A percentile compares a stretch with the other conserved stretches of the same genome.
Evolutionary conservation across 306 rosid species (phyloP).

Genomic region (peach (Prunus persica)): Prunus_persica_NCBIv2 NC_034013.1:16936001-16936500

Average conservation of each 20-base stretch:
- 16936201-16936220: constrained; percentile 83
- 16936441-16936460: too few relatives aligned
- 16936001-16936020: constrained; percentile 5
- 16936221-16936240: constrained; percentile 85
- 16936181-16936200: constrained; percentile 71
- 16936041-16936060: constrained; percentile 52
- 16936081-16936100: constrained; percentile 86
- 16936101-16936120: constrained; percentile 76
- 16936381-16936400: too few relatives aligned
- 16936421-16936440: too few relatives aligned
- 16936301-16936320: too few relatives aligned
- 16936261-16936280: background rate
- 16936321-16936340: constrained; percentile 56
- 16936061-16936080: constrained; percentile 75
- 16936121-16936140: constrained; percentile 97
- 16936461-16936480: too few relatives aligned
- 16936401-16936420: too few relatives aligned
- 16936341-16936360: constrained; percentile 58
- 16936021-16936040: constrained; percentile 69
- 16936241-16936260: constrained; percentile 66
- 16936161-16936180: constrained; percentile 74
- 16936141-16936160: constrained; percentile 78
- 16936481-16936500: too few relatives aligned
- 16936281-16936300: too few relatives aligned
- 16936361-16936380: constrained; percentile 34